Conservation (phyloP, 1,284 basidiomycete species). For the Moesziomyces parantarcticus region DNA sequence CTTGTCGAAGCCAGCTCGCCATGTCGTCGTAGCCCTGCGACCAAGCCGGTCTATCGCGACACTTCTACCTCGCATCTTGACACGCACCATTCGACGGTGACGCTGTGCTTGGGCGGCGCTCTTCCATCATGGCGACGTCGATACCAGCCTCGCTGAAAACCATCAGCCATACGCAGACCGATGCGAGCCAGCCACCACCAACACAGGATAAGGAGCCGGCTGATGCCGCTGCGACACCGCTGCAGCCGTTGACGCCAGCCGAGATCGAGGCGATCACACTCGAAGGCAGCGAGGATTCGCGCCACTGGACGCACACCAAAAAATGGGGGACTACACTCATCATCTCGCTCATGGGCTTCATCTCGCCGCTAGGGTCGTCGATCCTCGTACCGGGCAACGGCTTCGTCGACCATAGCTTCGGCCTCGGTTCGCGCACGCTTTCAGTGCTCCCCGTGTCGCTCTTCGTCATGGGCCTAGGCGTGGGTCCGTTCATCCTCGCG, state of each 20-base stretch:
- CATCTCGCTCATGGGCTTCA: slow-evolving; percentile 63
- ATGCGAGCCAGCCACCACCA: background rate
- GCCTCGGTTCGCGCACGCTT: slow-evolving; percentile 36
- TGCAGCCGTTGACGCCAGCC: slow-evolving; percentile 22
- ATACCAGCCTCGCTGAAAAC: background rate
- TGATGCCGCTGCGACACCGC: slow-evolving; percentile 3
- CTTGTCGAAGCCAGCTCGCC: background rate
- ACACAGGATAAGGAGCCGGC: no score
- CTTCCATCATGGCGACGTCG: background rate
- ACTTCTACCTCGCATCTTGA: background rate
- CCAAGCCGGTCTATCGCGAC: background rate
- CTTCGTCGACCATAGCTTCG: slow-evolving; percentile 41
- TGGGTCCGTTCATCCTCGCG: slow-evolving; percentile 70
- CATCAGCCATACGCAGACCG: background rate
- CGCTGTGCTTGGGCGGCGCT: background rate
- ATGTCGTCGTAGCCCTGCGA: slow-evolving; percentile 9
- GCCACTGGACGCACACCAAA: slow-evolving; percentile 26
- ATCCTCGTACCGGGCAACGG: slow-evolving; percentile 54
- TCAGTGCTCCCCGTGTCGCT: slow-evolving; percentile 54
- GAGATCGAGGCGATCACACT: slow-evolving; percentile 33
- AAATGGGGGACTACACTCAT: slow-evolving; percentile 57
- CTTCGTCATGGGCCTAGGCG: slow-evolving; percentile 56
- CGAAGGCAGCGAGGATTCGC: slow-evolving; percentile 37
- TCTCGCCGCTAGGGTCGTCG: slow-evolving; percentile 60
- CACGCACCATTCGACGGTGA: background rate